Base-by-base conservation (phyloP, 768 basidiomycete genomes). In the Tylopilus subfusipes region DNA sequence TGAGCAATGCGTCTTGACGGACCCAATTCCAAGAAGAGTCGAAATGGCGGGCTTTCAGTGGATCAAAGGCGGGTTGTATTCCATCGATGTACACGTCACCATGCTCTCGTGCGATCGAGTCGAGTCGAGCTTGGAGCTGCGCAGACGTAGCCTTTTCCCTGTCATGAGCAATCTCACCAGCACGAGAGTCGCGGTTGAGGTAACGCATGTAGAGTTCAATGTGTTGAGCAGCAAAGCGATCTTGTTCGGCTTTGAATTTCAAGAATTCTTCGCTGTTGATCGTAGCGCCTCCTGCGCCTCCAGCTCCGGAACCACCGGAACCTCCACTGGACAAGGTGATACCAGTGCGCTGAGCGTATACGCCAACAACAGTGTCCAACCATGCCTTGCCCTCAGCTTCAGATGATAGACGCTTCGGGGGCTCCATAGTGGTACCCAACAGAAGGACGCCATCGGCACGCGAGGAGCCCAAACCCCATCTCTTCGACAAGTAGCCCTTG, bases 1-100 rank as follows among this genome's bases (percentile, higher is more conserved):
- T 95, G 55, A 93, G 76, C 25, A 98, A 78, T 16, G 94, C 93
- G 57, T 97, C 95, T 75, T 99, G 97, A 56, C 96, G 87, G 42
- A 89, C 96, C 97, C 97, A 99, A 68, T 99, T 99, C 97, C 96
- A 99, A 7, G 90, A 93, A 2, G 96, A 98, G 69, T 98, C 95
- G 78, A 99, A 98, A 68, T 88, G 94, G 43, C 97, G 90, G 13
- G 95, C 97, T 73, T 99, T 98, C 64, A 98, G 78, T 3, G 91
- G 86, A 66, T 96, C 92, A 72, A 99, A 99, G 54, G 83, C 80
- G 11, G 97, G 97, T 66, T 95, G 90, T 56, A 98, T 95, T 42
- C 97, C 97, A 30, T 95, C 88, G 55, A 98, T 77, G 73, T 99
- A 99, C 0, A 78, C 70, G 53, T 98, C 95, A 27, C 97, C 97